Evolutionary conservation across 176 grass and related monocot genomes (phyloP).

Genomic region (Triticum timopheevii): DNA sequence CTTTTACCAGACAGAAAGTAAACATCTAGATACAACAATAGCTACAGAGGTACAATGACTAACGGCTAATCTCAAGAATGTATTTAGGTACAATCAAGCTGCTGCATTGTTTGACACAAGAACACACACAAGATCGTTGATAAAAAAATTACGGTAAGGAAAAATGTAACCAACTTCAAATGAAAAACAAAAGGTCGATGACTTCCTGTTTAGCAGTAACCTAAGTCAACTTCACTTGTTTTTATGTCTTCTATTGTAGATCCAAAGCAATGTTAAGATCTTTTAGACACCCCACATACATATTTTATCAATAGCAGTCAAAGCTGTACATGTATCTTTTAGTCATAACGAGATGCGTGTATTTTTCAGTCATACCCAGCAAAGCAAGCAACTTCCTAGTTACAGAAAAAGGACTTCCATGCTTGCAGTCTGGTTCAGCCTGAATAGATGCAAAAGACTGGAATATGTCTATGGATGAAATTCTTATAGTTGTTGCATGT

Average conservation of each 20-base stretch:
- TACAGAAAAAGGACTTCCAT: neutral
- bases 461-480: neutral
- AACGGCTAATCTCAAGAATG: constrained; percentile 31
- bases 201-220: neutral
- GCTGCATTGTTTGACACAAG: constrained; percentile 18
- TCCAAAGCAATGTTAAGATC: constrained; percentile 19
- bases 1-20: neutral
- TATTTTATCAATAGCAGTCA: constrained; percentile 32
- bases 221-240: constrained; percentile 12
- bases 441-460: neutral
- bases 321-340: neutral
- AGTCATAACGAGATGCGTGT: neutral
- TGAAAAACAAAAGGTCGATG: constrained; percentile 35
- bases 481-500: neutral
- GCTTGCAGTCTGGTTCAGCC: neutral
- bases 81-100: constrained; percentile 27
- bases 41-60: neutral
- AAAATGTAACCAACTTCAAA: constrained; percentile 44
- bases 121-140: neutral
- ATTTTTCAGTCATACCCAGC: neutral
- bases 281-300: neutral
- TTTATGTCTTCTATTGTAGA: constrained; percentile 26
- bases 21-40: constrained; percentile 34
- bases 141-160: constrained; percentile 28
- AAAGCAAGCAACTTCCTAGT: neutral